Percentiles rank a stretch among this genome's conserved stretches.
Evolutionary conservation across 2,329 filamentous ascomycete genomes (phyloP).

Genomic region (Aspergillus sp.): DNA sequence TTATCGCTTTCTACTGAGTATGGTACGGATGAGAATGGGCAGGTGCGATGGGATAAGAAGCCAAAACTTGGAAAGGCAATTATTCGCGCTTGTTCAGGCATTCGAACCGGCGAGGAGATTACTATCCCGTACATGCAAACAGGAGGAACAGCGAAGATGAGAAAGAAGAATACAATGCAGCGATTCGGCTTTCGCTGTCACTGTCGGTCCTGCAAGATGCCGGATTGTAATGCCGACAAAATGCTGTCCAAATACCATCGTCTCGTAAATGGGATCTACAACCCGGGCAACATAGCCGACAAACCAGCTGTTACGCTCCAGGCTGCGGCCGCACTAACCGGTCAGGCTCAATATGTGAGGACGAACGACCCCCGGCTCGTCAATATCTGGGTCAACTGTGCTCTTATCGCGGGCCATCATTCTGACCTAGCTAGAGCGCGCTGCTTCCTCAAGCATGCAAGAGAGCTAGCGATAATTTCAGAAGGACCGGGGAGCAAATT

Average conservation of each 20-base stretch:
- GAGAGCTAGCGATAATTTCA: slow-evolving; percentile 5
- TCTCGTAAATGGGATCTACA: slow-evolving; percentile 3
- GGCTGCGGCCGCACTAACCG: slow-evolving; percentile 11
- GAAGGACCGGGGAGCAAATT: slow-evolving; percentile 14
- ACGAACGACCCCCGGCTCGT: slow-evolving; percentile 18
- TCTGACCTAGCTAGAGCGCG: slow-evolving; percentile 23
- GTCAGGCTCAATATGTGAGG: neutral
- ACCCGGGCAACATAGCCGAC: slow-evolving; percentile 2
- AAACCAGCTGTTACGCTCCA: slow-evolving; percentile 17
- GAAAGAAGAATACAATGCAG: slow-evolving; percentile 12
- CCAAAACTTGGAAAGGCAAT: slow-evolving; percentile 1
- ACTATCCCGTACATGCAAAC: slow-evolving; percentile 21
- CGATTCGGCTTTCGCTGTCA: slow-evolving; percentile 24
- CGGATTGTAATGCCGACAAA: slow-evolving; percentile 11
- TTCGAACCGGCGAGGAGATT: slow-evolving; percentile 27
- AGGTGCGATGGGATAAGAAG: neutral
- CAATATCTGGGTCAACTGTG: slow-evolving; percentile 21
- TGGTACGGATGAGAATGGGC: neutral
- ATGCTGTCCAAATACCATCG: slow-evolving; percentile 9
- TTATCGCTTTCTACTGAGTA: slow-evolving; percentile 10
- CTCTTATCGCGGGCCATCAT: slow-evolving; percentile 23
- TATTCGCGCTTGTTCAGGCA: slow-evolving; percentile 18
- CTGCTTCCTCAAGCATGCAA: slow-evolving; percentile 20
- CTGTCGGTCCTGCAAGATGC: slow-evolving; percentile 22
- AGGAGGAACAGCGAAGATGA: neutral